A percentile compares a stretch with the other conserved stretches of the same genome.
These are phyloP conservation scores for Shiraia bambusicola DNA, from an alignment of 2,329 filamentous ascomycete genomes.

Conservation along the genomic window DNA sequence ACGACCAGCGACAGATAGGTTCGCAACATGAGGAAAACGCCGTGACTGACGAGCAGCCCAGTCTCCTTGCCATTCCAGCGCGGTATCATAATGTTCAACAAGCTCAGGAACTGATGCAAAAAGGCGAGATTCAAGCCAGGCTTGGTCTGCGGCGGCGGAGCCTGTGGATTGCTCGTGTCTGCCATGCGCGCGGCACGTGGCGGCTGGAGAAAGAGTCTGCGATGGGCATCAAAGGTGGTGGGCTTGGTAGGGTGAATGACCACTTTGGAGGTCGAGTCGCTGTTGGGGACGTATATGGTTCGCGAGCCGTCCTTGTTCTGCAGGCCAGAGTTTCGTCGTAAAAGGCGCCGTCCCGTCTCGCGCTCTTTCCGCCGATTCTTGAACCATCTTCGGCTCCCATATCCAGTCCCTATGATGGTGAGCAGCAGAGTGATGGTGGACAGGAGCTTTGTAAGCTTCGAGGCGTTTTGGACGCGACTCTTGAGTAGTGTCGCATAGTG, in stretches of 20 bases:
- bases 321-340: slow-evolving; percentile 89
- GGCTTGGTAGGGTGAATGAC: slow-evolving; percentile 87
- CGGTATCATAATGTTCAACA: slow-evolving; percentile 97
- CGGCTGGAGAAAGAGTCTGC: slow-evolving; percentile 87
- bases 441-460: slow-evolving; percentile 70
- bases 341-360: slow-evolving; percentile 76
- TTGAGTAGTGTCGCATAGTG: slow-evolving; percentile 54
- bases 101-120: slow-evolving; percentile 90
- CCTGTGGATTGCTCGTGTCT: slow-evolving; percentile 63
- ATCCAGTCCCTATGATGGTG: slow-evolving; percentile 76
- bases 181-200: slow-evolving; percentile 77
- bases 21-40: slow-evolving; percentile 82
- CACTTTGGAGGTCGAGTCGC: slow-evolving; percentile 83
- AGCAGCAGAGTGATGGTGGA: slow-evolving; percentile 74
- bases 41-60: slow-evolving; percentile 83
- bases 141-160: slow-evolving; percentile 87
- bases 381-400: slow-evolving; percentile 79
- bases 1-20: slow-evolving; percentile 95
- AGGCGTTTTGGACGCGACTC: slow-evolving; percentile 61
- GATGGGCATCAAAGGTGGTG: slow-evolving; percentile 94
- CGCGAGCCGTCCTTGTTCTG: slow-evolving; percentile 92
- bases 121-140: slow-evolving; percentile 94
- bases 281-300: slow-evolving; percentile 93
- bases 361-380: slow-evolving; percentile 71
- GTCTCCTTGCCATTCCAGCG: slow-evolving; percentile 95